These are phyloP conservation scores for Talaromyces marneffei DNA, from an alignment of 2,329 filamentous ascomycete genomes.

Conservation along the genomic window DNA sequence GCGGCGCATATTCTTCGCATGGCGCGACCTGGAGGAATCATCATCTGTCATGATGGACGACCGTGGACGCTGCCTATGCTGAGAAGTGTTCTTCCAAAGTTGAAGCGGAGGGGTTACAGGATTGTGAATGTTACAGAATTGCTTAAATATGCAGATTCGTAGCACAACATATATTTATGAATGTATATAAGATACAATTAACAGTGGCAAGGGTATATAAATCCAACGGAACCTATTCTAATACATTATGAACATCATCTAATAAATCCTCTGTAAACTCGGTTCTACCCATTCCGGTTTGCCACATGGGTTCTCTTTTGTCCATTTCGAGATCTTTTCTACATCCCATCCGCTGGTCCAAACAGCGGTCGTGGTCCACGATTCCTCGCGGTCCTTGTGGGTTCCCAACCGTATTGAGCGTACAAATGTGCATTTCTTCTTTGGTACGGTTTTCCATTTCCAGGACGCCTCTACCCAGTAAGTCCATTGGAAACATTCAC, in stretches of 20 bases:
- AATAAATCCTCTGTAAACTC: conserved; percentile 24
- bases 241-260: neutral
- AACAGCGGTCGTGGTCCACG: conserved; percentile 12
- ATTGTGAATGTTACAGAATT: conserved; percentile 67
- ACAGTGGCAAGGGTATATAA: neutral
- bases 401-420: conserved; percentile 22
- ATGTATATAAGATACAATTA: neutral
- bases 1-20: conserved; percentile 74
- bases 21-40: conserved; percentile 67
- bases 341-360: conserved; percentile 25
- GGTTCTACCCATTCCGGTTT: conserved; percentile 24
- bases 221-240: neutral
- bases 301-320: conserved; percentile 18
- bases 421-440: conserved; percentile 22
- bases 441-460: conserved; percentile 1
- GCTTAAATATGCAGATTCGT: conserved; percentile 34
- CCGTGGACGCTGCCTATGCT: conserved; percentile 81
- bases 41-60: conserved; percentile 80
- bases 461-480: conserved; percentile 16
- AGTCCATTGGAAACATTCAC: conserved; percentile 24
- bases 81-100: conserved; percentile 62
- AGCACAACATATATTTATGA: neutral
- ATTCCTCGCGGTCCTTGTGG: conserved; percentile 13
- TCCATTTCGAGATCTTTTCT: conserved; percentile 22
- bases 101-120: conserved; percentile 63